Evolutionary conservation across 148 eudicot species (phyloP).

Genomic region (Nyssa sinensis): DNA sequence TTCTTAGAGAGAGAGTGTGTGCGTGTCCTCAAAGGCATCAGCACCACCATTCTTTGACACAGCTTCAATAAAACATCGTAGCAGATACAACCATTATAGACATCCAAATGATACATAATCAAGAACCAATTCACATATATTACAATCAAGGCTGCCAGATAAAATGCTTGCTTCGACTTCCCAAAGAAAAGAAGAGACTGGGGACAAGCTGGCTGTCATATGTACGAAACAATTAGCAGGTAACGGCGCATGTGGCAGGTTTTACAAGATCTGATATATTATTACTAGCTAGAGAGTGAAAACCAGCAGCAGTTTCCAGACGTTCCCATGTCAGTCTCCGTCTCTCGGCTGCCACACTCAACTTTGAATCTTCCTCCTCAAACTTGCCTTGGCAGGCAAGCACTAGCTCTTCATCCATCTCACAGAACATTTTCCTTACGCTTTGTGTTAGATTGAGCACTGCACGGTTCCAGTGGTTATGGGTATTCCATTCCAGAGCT

Average conservation of each 20-base stretch:
- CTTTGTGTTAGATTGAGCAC: constrained; percentile 48
- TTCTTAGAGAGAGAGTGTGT: neutral
- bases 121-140: neutral
- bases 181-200: no score
- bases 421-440: constrained; percentile 41
- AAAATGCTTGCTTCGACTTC: neutral
- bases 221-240: constrained; percentile 19
- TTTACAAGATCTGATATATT: constrained; percentile 19
- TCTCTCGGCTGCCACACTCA: constrained; percentile 30
- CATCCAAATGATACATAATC: neutral
- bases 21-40: neutral
- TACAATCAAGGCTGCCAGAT: neutral
- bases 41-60: neutral
- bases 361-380: constrained; percentile 35
- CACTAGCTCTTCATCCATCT: constrained; percentile 40
- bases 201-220: no score
- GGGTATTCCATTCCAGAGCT: constrained; percentile 34
- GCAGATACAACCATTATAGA: neutral
- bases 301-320: constrained; percentile 34
- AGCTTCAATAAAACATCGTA: neutral
- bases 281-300: constrained; percentile 17
- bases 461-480: constrained; percentile 47
- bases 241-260: constrained; percentile 26
- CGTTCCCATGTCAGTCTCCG: constrained; percentile 44
- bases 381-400: constrained; percentile 33